Base-by-base conservation (phyloP, 768 basidiomycete species). In the Macrolepiota albuminosa region DNA sequence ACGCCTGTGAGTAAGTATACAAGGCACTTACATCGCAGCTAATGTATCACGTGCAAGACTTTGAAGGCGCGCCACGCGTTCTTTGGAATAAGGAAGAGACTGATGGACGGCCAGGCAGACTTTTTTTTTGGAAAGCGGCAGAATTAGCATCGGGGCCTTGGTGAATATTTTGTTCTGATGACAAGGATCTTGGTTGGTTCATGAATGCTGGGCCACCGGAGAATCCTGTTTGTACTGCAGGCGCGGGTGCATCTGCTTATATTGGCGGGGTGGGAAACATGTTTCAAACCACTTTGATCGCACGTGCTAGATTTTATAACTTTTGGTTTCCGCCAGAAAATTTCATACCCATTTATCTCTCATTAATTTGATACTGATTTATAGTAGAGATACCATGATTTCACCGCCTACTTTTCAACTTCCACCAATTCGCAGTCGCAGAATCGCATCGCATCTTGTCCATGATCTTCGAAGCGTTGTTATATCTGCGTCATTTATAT, bases 111-210 rank as follows among this genome's bases (percentile, higher is more conserved):
- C 21, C 21, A 21, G 21, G 77, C 1, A 86, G 61, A 67, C 21
- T 21, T 21, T 84, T 85, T 54, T 82, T 81, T 61, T 83, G 84
- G 75, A 89, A 86, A n/a, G 77, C 58, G 31, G 82, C 84, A 16
- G 86, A 84, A 60, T 82, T 87, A 78, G 81, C n/a, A 60, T 88
- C 86, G 9, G 70, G 57, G 31, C 72, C 45, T 67, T 74, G 73
- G 48, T 72, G 70, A 16, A 73, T 63, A 9, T 71, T 61, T 33
- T 63, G 61, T 40, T 65, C 68, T 26, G 63, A 40, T 13, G 64
- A 34, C 16, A 65, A 51, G 16, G 61, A 58, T 0, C 47, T 43
- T 43, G 59, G 51, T n/a, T 64, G 63, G 29, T 63, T 64, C 6
- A 55, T 33, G 39, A 67, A 69, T 6, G 60, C 6, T 26, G 63